phyloP scores from a whole-genome alignment of 1,284 basidiomycete species.

The Irpex sp. region DNA sequence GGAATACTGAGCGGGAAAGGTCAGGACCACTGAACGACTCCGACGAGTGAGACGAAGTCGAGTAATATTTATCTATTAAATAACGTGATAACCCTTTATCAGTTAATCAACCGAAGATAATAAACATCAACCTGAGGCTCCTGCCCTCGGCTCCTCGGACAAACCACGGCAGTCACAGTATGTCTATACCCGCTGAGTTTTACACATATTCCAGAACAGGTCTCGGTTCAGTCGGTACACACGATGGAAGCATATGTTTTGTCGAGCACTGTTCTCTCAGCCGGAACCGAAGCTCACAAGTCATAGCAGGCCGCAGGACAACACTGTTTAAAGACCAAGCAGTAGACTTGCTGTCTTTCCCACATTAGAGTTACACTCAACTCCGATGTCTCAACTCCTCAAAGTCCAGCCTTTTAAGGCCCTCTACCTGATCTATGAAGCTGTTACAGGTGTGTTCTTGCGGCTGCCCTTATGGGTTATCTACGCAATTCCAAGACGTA shows the following conservation, averaged over 20 bases:
- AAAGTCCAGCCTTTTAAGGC: constrained; percentile 7
- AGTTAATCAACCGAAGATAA: not conserved
- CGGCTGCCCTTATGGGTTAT: constrained; percentile 1
- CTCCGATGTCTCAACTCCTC: not conserved
- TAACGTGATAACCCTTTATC: not conserved
- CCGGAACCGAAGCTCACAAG: too few relatives aligned
- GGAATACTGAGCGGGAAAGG: not conserved
- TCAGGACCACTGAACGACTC: not conserved
- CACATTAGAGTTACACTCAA: not conserved
- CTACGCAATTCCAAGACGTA: not conserved
- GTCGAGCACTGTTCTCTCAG: too few relatives aligned
- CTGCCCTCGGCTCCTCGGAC: not conserved
- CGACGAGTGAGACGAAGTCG: not conserved
- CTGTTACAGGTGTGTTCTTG: not conserved
- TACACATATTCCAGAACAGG: not conserved
- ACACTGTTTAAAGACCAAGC: too few relatives aligned
- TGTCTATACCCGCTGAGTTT: not conserved
- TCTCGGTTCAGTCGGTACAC: not conserved
- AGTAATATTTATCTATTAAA: not conserved
- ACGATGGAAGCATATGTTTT: not conserved
- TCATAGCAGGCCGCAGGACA: too few relatives aligned
- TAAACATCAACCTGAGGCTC: not conserved
- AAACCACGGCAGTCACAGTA: not conserved
- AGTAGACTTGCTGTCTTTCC: too few relatives aligned
- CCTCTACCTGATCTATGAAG: constrained; percentile 6